Percentiles rank a stretch among this genome's conserved stretches.
phyloP scores from a whole-genome alignment of 2,329 filamentous ascomycete species.

The Diaporthe sp. region DNA sequence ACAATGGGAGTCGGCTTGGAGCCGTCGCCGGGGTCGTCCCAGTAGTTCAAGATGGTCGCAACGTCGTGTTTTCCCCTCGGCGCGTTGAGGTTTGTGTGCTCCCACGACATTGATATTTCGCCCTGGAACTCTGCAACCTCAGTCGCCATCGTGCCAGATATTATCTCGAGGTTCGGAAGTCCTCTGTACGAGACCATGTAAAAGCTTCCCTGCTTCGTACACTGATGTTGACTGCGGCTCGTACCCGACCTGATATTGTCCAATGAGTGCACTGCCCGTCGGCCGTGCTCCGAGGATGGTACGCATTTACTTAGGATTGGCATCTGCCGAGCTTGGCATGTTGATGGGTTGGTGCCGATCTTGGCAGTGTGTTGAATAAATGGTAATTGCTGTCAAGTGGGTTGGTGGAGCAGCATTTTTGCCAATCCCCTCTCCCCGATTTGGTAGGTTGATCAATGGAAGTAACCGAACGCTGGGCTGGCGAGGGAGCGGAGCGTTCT shows the following conservation, averaged over 20 bases:
- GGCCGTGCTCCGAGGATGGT: neutral
- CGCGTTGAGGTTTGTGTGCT: neutral
- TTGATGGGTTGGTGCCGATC: neutral
- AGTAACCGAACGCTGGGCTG: neutral
- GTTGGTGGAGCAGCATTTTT: neutral
- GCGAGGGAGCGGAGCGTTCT: neutral
- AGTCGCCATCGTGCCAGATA: neutral
- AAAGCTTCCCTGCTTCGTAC: neutral
- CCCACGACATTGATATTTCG: too few relatives aligned
- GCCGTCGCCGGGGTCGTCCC: conserved; percentile 26
- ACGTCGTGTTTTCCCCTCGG: conserved; percentile 3
- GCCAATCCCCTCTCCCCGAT: neutral
- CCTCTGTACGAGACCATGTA: neutral
- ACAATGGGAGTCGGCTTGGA: conserved; percentile 23
- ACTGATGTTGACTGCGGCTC: neutral
- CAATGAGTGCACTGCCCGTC: neutral
- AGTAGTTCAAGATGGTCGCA: conserved; percentile 20
- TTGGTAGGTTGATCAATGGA: neutral
- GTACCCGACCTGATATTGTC: neutral
- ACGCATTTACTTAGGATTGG: neutral
- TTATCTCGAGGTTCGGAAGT: neutral
- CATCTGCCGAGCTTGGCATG: conserved; percentile 18
- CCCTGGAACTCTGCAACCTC: neutral
- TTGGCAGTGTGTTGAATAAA: neutral
- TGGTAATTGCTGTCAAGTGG: neutral